phyloP scores from a whole-genome alignment of 306 rosid genomes.

The Gleditsia sinensis region DNA sequence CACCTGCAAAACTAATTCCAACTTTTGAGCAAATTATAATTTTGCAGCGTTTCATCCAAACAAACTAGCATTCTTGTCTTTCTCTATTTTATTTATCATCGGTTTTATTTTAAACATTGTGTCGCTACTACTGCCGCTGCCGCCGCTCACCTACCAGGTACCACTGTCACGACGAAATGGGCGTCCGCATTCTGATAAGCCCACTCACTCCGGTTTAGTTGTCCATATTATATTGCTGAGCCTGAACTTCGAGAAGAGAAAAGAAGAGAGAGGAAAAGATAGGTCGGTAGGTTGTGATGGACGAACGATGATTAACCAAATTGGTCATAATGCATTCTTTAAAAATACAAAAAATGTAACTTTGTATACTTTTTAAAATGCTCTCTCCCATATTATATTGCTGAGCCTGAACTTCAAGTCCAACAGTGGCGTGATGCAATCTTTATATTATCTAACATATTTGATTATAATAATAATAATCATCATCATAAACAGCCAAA shows the following conservation, averaged over 20 bases:
- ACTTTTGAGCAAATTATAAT: too few relatives aligned
- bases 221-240: not conserved
- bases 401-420: constrained; percentile 4
- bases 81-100: not conserved
- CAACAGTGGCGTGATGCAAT: constrained; percentile 6
- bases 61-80: too few relatives aligned
- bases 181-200: constrained; percentile 12
- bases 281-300: too few relatives aligned
- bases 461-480: not conserved
- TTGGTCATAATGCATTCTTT: too few relatives aligned
- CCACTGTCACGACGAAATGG: constrained; percentile 14
- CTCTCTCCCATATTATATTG: not conserved
- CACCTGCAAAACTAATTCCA: too few relatives aligned
- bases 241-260: too few relatives aligned
- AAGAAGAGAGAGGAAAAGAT: not conserved
- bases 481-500: constrained; percentile 19
- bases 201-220: constrained; percentile 22
- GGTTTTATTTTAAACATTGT: not conserved
- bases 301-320: too few relatives aligned
- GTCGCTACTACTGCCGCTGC: too few relatives aligned
- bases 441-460: not conserved
- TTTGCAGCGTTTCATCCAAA: too few relatives aligned
- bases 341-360: not conserved
- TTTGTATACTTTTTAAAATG: not conserved
- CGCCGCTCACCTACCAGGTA: constrained; percentile 32